A percentile compares a stretch with the other conserved stretches of the same genome.
Conservation (phyloP, 768 basidiomycete genomes). For the Lactarius hatsudake region DNA sequence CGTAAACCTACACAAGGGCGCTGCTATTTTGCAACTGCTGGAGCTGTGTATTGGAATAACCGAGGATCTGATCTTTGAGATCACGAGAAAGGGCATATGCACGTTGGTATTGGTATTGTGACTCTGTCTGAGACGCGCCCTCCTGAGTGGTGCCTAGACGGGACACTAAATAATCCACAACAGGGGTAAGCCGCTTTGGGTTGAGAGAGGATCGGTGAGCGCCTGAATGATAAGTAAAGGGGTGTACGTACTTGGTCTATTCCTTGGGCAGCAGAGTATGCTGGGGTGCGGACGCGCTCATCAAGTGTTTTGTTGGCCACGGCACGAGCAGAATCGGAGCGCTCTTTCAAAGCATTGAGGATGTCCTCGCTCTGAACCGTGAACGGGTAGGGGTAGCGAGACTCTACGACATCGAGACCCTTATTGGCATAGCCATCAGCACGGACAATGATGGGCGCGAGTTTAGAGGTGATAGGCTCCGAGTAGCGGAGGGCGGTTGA, state of each 20-base stretch:
- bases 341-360: constrained; percentile 53
- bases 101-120: constrained; percentile 77
- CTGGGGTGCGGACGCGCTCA: constrained; percentile 61
- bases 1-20: constrained; percentile 52
- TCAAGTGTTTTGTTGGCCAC: constrained; percentile 65
- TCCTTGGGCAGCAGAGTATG: constrained; percentile 56
- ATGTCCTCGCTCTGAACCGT: constrained; percentile 71
- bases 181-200: constrained; percentile 61
- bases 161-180: constrained; percentile 62
- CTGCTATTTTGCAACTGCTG: constrained; percentile 68
- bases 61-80: constrained; percentile 58
- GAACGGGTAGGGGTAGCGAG: constrained; percentile 75
- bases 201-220: constrained; percentile 11
- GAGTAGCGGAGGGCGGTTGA: constrained; percentile 42
- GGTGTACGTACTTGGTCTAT: constrained; percentile 63
- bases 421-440: constrained; percentile 70
- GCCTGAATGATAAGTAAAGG: constrained; percentile 3
- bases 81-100: constrained; percentile 62
- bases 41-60: constrained; percentile 68
- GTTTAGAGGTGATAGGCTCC: constrained; percentile 59
- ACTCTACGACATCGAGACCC: constrained; percentile 70
- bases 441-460: constrained; percentile 62
- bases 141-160: constrained; percentile 48
- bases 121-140: constrained; percentile 47
- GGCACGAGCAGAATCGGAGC: constrained; percentile 52